phyloP scores from a whole-genome alignment of 805 yeast genomes.

The Candida montana region DNA sequence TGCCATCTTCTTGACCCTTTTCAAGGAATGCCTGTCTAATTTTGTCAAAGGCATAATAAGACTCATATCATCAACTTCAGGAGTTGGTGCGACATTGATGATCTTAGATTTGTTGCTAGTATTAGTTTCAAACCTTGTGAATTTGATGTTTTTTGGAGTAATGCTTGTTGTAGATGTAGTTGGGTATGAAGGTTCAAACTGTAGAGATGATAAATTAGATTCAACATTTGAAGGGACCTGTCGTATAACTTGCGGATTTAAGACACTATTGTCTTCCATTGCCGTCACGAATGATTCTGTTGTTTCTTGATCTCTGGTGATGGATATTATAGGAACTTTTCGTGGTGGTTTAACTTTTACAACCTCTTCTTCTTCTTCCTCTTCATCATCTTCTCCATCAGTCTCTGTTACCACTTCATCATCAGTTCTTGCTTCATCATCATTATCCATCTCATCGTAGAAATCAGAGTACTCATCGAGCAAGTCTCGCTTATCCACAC shows the following conservation, averaged over 20 bases:
- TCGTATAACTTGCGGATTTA: neutral
- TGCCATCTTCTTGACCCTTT: conserved; percentile 22
- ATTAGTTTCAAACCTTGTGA: neutral
- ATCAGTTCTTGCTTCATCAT: neutral
- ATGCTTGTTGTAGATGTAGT: too few species aligned
- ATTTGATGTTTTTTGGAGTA: neutral
- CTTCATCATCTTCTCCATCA: too few species aligned
- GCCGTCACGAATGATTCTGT: neutral
- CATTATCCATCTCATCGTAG: neutral
- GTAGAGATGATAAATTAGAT: neutral
- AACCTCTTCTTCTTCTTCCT: too few species aligned
- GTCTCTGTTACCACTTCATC: neutral
- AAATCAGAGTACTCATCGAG: neutral
- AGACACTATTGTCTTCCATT: neutral
- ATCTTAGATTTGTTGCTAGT: conserved; percentile 1
- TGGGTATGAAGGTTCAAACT: too few species aligned
- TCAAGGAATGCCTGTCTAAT: neutral
- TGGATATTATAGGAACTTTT: too few species aligned
- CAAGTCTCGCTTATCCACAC: neutral
- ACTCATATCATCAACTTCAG: neutral
- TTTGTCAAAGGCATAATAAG: conserved; percentile 1
- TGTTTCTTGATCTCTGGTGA: neutral
- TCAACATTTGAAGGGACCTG: neutral
- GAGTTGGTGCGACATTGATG: conserved; percentile 3
- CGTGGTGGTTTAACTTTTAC: too few species aligned